phyloP scores from a whole-genome alignment of 345 rosid genomes.

The Populus deltoides region DNA sequence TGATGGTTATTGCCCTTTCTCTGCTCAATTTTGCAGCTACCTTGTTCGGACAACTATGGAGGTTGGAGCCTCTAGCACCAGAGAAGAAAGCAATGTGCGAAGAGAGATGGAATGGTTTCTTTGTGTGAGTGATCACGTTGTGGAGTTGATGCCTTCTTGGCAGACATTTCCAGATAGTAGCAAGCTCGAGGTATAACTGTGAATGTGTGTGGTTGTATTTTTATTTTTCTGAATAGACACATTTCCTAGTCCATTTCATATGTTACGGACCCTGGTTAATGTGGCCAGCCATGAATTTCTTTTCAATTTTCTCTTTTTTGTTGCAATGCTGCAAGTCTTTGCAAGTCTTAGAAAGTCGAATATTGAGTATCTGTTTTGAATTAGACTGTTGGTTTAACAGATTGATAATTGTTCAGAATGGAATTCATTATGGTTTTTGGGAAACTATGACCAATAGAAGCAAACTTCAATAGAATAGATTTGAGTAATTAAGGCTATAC shows the following conservation, averaged over 20 bases:
- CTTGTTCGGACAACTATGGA: slow-evolving; percentile 95
- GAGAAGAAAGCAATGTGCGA: slow-evolving; percentile 94
- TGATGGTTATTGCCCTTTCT: slow-evolving; percentile 9
- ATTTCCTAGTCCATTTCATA: neutral
- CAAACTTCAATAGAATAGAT: neutral
- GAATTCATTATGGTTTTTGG: neutral
- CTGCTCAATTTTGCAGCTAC: slow-evolving; percentile 55
- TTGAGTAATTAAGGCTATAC: neutral
- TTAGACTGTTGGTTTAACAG: neutral
- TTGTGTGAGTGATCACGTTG: slow-evolving; percentile 88
- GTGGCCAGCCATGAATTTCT: neutral
- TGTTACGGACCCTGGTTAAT: neutral
- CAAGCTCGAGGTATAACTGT: slow-evolving; percentile 80
- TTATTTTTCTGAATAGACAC: neutral
- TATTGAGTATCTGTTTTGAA: neutral
- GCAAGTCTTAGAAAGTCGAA: neutral
- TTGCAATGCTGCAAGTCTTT: neutral
- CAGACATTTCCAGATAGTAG: slow-evolving; percentile 94
- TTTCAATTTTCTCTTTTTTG: neutral
- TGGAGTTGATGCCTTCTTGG: slow-evolving; percentile 90
- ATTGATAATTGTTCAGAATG: neutral
- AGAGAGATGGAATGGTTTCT: slow-evolving; percentile 98
- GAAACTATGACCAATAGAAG: neutral
- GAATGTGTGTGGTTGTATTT: neutral
- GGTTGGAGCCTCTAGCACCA: slow-evolving; percentile 69